Percentiles rank a stretch among this genome's conserved stretches.
Conservation (phyloP, 106 monocot genomes). For the Triglochin maritima region DNA sequence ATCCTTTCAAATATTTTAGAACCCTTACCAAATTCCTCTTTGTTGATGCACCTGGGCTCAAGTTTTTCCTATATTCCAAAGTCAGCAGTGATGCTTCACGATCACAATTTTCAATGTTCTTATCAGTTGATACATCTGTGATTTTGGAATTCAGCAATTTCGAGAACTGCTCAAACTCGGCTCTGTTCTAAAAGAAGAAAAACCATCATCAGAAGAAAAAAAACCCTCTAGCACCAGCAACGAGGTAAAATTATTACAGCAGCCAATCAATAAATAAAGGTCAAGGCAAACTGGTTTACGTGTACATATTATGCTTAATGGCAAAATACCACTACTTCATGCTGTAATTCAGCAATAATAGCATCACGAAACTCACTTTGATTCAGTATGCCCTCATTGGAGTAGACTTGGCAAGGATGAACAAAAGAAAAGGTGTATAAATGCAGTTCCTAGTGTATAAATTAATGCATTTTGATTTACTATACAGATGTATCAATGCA, state of each 20-base stretch:
- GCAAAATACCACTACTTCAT: no score
- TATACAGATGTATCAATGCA: no score
- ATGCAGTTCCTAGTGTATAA: no score
- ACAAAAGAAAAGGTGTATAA: no score
- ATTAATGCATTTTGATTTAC: no score
- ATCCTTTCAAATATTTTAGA: conserved; percentile 1
- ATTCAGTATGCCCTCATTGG: no score
- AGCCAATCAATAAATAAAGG: background rate
- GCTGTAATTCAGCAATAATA: no score
- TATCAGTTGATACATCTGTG: conserved; percentile 11
- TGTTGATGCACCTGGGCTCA: background rate
- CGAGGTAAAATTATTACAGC: background rate
- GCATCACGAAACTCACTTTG: no score
- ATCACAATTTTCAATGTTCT: conserved; percentile 6
- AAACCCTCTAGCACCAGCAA: background rate
- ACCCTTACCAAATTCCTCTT: background rate
- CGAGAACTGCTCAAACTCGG: conserved; percentile 14
- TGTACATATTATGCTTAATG: background rate
- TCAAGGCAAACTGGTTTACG: background rate
- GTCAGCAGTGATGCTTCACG: background rate
- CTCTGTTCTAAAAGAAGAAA: conserved; percentile 6
- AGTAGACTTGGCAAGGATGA: no score
- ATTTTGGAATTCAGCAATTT: conserved; percentile 11
- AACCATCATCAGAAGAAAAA: background rate
- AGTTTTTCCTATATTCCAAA: conserved; percentile 4